These are phyloP conservation scores for Hypoxylon rubiginosum DNA, from an alignment of 2,329 filamentous ascomycete genomes.

Conservation along the genomic window DNA sequence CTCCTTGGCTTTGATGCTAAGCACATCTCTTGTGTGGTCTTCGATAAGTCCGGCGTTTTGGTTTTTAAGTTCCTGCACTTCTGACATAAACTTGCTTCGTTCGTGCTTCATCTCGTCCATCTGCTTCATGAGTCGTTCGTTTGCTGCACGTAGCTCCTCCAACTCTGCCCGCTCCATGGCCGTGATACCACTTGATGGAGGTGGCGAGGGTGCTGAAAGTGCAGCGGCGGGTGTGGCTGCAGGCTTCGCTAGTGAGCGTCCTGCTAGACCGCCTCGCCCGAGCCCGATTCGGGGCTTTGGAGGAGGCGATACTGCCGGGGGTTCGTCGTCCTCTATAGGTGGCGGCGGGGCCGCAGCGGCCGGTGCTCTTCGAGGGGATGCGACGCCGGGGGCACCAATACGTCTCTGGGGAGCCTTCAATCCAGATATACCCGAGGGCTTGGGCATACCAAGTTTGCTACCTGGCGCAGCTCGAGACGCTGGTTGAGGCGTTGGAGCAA, in stretches of 20 bases:
- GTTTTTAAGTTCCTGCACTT: slow-evolving; percentile 94
- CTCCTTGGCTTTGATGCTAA: slow-evolving; percentile 98
- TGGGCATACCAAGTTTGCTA: slow-evolving; percentile 69
- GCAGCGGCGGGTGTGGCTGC: slow-evolving; percentile 64
- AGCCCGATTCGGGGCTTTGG: slow-evolving; percentile 74
- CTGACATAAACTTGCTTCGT: slow-evolving; percentile 82
- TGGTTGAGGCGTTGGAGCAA: slow-evolving; percentile 69
- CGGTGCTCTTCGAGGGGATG: slow-evolving; percentile 66
- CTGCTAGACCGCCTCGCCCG: slow-evolving; percentile 85
- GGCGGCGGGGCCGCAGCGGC: slow-evolving; percentile 63
- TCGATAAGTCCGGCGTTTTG: slow-evolving; percentile 97
- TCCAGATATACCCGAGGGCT: slow-evolving; percentile 65
- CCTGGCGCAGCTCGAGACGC: slow-evolving; percentile 63
- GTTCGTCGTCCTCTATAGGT: slow-evolving; percentile 69
- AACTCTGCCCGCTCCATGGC: slow-evolving; percentile 92
- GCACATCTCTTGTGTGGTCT: slow-evolving; percentile 93
- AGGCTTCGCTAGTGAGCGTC: slow-evolving; percentile 86
- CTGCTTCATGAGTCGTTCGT: slow-evolving; percentile 80
- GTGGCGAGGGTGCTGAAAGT: slow-evolving; percentile 67
- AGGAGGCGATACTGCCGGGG: slow-evolving; percentile 64
- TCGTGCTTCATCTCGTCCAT: slow-evolving; percentile 87
- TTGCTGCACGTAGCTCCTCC: slow-evolving; percentile 86
- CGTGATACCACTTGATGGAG: slow-evolving; percentile 75
- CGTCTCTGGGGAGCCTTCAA: slow-evolving; percentile 73
- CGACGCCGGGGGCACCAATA: slow-evolving; percentile 61